These are phyloP conservation scores for Tuber borchii DNA, from an alignment of 495 filamentous ascomycete species.

Conservation along the genomic window DNA sequence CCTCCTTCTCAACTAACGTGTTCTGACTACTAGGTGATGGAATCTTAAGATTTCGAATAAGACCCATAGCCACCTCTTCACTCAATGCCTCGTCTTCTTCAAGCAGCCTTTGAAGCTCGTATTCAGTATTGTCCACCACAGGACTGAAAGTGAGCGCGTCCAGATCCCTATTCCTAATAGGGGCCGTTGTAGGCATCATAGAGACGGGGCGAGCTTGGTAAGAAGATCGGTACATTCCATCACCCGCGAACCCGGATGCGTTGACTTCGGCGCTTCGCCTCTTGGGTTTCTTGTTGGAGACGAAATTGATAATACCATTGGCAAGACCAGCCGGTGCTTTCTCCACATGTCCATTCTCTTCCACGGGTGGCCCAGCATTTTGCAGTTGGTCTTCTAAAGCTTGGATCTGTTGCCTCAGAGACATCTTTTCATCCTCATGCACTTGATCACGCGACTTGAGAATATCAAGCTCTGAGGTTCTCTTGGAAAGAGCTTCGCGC, in stretches of 20 bases:
- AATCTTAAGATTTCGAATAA: slow-evolving; percentile 94
- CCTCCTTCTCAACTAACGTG: slow-evolving; percentile 92
- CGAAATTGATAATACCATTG: slow-evolving; percentile 86
- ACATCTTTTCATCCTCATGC: slow-evolving; percentile 74
- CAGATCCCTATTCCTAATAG: slow-evolving; percentile 28
- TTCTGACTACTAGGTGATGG: slow-evolving; percentile 75
- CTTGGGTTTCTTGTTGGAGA: slow-evolving; percentile 96
- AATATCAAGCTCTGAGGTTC: slow-evolving; percentile 69
- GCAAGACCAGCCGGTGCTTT: slow-evolving; percentile 68
- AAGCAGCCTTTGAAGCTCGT: slow-evolving; percentile 85
- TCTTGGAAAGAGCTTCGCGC: slow-evolving; percentile 66
- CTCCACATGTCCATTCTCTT: slow-evolving; percentile 72
- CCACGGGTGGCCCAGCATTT: slow-evolving; percentile 63
- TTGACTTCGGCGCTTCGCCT: slow-evolving; percentile 74
- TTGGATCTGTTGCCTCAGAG: slow-evolving; percentile 74
- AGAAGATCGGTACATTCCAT: slow-evolving; percentile 62
- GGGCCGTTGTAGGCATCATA: slow-evolving; percentile 69
- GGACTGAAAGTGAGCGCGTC: slow-evolving; percentile 53
- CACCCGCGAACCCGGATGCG: slow-evolving; percentile 14
- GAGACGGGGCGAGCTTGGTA: slow-evolving; percentile 94
- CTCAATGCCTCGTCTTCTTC: slow-evolving; percentile 93
- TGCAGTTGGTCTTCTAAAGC: slow-evolving; percentile 93
- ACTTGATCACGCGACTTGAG: slow-evolving; percentile 61
- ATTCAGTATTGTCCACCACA: slow-evolving; percentile 79
- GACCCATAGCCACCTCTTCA: slow-evolving; percentile 89